Conservation (phyloP, 73 alveolate species). For the Paramecium pentaurelia region DNA sequence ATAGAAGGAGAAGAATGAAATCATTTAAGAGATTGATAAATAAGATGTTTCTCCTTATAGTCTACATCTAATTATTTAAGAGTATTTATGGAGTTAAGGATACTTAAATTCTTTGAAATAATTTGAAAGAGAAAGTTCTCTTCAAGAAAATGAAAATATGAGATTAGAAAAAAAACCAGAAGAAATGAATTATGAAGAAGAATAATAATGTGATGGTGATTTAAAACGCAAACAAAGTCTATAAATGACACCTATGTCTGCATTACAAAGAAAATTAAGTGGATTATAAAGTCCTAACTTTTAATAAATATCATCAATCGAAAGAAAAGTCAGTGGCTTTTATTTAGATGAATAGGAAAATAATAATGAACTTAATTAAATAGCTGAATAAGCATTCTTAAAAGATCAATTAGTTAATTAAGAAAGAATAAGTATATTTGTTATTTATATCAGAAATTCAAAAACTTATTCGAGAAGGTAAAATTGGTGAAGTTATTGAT, state of each 20-base stretch:
- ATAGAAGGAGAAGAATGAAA: not conserved
- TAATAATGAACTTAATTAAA: not conserved
- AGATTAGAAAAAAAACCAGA: not conserved
- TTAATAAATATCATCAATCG: not conserved
- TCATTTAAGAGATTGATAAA: not conserved
- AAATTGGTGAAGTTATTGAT: not conserved
- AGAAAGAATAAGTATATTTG: not conserved
- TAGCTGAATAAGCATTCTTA: conserved; percentile 24
- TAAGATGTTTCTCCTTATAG: conserved; percentile 26
- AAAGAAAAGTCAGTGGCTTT: conserved; percentile 22
- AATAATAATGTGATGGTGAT: not conserved
- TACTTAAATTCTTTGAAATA: not conserved
- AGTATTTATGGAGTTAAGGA: conserved; percentile 48
- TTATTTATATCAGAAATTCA: not conserved
- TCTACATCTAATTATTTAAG: conserved; percentile 10
- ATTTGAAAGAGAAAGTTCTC: conserved; percentile 27
- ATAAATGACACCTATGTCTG: conserved; percentile 16
- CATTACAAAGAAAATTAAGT: conserved; percentile 29
- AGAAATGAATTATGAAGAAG: not conserved
- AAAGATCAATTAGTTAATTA: not conserved
- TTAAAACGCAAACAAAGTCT: not conserved
- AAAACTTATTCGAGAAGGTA: not conserved
- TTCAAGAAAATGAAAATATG: not conserved
- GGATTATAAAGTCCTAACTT: conserved; percentile 34
- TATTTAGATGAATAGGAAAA: conserved; percentile 1